Percentiles rank a stretch among this genome's conserved stretches.
Evolutionary conservation across 2,329 filamentous ascomycete species (phyloP).

Genomic region (Bipolaris victoriae): DNA sequence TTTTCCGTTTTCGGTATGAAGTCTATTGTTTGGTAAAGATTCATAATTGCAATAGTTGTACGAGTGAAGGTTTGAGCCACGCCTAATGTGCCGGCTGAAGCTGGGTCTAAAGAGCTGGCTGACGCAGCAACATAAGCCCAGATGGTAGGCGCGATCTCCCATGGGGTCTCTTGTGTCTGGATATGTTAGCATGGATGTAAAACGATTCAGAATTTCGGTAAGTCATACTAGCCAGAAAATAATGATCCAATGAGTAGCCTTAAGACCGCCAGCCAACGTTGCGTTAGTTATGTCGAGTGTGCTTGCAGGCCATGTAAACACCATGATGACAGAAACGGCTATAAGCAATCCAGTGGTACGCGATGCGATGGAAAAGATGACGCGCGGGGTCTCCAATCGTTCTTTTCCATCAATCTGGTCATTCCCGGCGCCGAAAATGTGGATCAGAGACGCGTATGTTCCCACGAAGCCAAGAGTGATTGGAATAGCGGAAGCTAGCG

Average conservation of each 20-base stretch:
- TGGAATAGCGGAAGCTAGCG: neutral
- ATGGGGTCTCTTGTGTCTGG: neutral
- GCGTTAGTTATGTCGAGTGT: neutral
- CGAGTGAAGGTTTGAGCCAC: neutral
- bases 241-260: slow-evolving; percentile 5
- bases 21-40: neutral
- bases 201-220: too few species aligned
- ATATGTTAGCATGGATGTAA: neutral
- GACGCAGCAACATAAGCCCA: slow-evolving; percentile 2
- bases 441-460: neutral
- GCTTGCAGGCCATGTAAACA: neutral
- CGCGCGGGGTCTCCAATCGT: too few species aligned
- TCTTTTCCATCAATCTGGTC: neutral
- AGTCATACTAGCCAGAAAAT: slow-evolving; percentile 5
- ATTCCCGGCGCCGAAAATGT: neutral
- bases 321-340: neutral
- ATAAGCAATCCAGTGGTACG: neutral
- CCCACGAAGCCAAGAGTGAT: neutral
- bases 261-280: neutral
- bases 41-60: neutral
- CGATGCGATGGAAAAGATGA: neutral
- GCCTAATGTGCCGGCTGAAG: neutral
- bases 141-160: slow-evolving; percentile 5
- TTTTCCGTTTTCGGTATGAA: neutral
- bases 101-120: neutral